phyloP scores from a whole-genome alignment of 2,329 filamentous ascomycete genomes.

The Periconia macrospinosa region DNA sequence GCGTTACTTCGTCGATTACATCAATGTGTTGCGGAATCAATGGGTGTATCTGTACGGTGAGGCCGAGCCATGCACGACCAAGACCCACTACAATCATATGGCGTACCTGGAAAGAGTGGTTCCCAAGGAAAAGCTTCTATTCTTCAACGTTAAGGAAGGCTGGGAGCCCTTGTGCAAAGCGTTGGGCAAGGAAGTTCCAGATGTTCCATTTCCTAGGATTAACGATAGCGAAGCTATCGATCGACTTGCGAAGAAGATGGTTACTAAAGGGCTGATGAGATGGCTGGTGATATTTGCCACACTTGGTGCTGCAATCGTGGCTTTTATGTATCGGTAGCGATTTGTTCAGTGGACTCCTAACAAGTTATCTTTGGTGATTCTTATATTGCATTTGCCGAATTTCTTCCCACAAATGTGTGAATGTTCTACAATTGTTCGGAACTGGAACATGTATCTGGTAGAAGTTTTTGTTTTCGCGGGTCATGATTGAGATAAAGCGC shows the following conservation, averaged over 20 bases:
- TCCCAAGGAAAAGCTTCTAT: constrained; percentile 10
- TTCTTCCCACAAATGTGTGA: too few relatives aligned
- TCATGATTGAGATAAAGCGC: too few relatives aligned
- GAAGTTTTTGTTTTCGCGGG: too few relatives aligned
- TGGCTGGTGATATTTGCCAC: constrained; percentile 30
- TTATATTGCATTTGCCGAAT: too few relatives aligned
- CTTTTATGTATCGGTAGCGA: background rate
- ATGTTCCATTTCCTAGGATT: constrained; percentile 21
- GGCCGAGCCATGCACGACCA: background rate
- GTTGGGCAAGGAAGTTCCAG: constrained; percentile 9
- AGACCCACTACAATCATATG: constrained; percentile 8
- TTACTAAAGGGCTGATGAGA: constrained; percentile 26
- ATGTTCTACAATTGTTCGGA: too few relatives aligned
- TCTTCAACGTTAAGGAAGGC: constrained; percentile 14
- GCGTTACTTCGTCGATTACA: constrained; percentile 19
- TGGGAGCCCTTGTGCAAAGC: constrained; percentile 16
- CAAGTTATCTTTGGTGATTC: too few relatives aligned
- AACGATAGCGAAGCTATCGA: constrained; percentile 27
- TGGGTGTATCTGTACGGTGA: constrained; percentile 3
- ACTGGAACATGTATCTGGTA: too few relatives aligned
- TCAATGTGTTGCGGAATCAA: constrained; percentile 13
- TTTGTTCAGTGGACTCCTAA: too few relatives aligned
- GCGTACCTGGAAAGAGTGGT: constrained; percentile 13
- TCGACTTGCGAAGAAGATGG: constrained; percentile 14
- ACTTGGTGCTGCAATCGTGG: constrained; percentile 3